Base-by-base conservation (phyloP, 371 early-diverging fungal genomes). In the Zychaea mexicana region DNA sequence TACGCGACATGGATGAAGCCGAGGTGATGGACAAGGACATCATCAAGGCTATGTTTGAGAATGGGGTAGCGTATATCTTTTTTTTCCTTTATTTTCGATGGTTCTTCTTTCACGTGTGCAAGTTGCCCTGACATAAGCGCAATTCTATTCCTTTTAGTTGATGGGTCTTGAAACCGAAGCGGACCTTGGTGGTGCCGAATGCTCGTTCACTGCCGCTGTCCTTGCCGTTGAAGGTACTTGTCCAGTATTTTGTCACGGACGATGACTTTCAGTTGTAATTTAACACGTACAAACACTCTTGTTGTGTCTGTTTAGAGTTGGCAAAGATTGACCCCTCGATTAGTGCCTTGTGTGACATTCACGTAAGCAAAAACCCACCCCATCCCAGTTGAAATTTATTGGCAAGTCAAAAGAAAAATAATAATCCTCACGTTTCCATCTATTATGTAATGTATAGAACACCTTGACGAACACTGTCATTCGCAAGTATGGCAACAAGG, bases 321-420 rank as follows among this genome's bases (percentile, higher is more conserved):
- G 96, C 97, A 73, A 96, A 96, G 83, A 81, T 98, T 52, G 99
- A 98, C 76, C 95, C 98, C 15, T 90, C 95, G 15, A 87, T 98
- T 69, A 85, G 88, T 74, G 97, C 95, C 32, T 74, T 92, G 60
- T 95, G 96, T 78, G 99, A 98, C 80, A 97, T 98, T 54, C 99
- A 98, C 72, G 88, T 87, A 77, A 63, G 77, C 28, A 19, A 22
- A 10, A 61, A 57, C 45, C 39, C 9, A 52, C 53, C 46, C 21
- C 19, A 31, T 15, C 42, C 42, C 15, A 17, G 13, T 2, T 4
- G 1, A 42, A 42, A 12, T 42, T 42, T 42, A 13, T 42, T n/a
- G n/a, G n/a, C n/a, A n/a, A n/a, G 42, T 42, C 42, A 42, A 17
- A 42, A 42, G n/a, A 0, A 42, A 42, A 56, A 67, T 38, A 19